Percentiles rank a stretch among this genome's conserved stretches.
Evolutionary conservation across 148 eudicot genomes (phyloP).

Genomic region (Silene latifolia): DNA sequence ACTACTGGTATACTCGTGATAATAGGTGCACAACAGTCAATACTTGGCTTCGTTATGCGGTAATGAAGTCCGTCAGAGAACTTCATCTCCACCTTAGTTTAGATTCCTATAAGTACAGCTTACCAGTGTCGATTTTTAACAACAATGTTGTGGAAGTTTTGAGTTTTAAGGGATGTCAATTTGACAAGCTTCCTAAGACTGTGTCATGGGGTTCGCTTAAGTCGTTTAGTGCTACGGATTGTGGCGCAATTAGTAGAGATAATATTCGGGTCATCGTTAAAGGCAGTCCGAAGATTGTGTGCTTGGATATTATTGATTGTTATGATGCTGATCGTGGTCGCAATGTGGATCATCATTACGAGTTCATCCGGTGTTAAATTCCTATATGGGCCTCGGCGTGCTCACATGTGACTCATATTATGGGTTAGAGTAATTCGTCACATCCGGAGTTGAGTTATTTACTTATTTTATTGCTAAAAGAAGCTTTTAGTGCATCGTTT

Average conservation of each 20-base stretch:
- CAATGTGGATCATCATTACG: not conserved
- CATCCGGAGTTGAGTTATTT: no score
- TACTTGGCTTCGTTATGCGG: not conserved
- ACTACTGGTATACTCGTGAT: not conserved
- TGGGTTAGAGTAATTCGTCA: no score
- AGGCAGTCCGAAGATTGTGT: not conserved
- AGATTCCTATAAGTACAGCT: not conserved
- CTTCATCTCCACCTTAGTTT: not conserved
- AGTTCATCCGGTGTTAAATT: not conserved
- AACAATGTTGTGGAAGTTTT: not conserved
- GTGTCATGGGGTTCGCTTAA: constrained; percentile 6
- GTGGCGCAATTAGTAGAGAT: not conserved
- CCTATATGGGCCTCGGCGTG: no score
- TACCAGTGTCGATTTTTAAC: not conserved
- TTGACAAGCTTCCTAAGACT: not conserved
- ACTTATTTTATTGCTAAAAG: no score
- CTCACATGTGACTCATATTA: no score
- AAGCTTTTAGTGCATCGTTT: no score
- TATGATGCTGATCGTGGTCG: not conserved
- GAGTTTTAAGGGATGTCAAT: not conserved
- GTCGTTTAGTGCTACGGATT: not conserved
- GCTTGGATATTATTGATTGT: not conserved
- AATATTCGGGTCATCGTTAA: not conserved
- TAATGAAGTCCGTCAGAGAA: not conserved
- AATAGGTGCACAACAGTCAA: not conserved